Evolutionary conservation across 441 rosid species (phyloP).

Genomic region (Eutrema salsugineum): DNA sequence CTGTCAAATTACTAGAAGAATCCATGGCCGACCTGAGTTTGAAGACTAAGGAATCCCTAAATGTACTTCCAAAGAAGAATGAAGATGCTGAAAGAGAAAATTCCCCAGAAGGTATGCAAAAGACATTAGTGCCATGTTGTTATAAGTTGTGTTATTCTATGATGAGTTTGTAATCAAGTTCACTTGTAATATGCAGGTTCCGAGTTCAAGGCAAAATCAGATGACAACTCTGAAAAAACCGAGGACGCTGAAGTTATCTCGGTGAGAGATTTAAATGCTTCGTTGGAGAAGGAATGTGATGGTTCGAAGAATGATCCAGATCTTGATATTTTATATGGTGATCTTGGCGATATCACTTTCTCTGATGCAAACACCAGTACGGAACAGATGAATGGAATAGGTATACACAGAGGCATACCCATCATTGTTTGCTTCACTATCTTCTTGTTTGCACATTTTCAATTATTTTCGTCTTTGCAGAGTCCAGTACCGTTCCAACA

Average conservation of each 20-base stretch:
- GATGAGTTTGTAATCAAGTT: constrained; percentile 12
- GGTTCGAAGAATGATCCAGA: constrained; percentile 28
- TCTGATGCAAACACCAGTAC: constrained; percentile 6
- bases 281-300: constrained; percentile 27
- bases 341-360: constrained; percentile 34
- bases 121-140: constrained; percentile 3
- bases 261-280: constrained; percentile 28
- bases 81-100: constrained; percentile 8
- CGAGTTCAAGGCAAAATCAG: constrained; percentile 14
- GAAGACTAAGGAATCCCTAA: constrained; percentile 35
- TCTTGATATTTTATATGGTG: constrained; percentile 25
- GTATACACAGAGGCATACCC: neutral
- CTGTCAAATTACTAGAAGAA: constrained; percentile 66
- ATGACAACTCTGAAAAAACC: constrained; percentile 11
- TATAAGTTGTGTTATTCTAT: neutral
- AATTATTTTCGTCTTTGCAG: constrained; percentile 19
- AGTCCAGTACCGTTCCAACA: neutral
- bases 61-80: constrained; percentile 14
- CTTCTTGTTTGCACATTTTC: constrained; percentile 1
- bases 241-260: constrained; percentile 19
- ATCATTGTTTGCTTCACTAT: neutral
- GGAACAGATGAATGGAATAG: constrained; percentile 14
- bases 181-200: constrained; percentile 27
- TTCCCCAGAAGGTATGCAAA: constrained; percentile 4
- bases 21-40: constrained; percentile 54